Base-by-base conservation (phyloP, 148 eudicot species). In the Vaccinium macrocarpon region DNA sequence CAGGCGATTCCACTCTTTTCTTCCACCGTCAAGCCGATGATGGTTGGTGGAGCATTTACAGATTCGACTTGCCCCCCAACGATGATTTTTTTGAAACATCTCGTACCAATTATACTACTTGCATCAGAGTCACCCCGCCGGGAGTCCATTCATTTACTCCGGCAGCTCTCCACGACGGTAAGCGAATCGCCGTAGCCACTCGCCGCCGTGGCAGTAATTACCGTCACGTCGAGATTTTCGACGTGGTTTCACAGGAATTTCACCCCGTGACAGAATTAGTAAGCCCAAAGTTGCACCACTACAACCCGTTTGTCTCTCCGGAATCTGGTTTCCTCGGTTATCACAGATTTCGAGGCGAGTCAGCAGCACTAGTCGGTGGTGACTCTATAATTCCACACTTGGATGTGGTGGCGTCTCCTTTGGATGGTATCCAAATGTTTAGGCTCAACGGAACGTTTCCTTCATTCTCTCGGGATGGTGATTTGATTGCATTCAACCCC, bases 1-100 rank as follows among this genome's bases (percentile, higher is more conserved):
- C 86, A 5, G 90, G 91, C 4, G 98, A 95, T 21, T 77, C 86
- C 16, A 89, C 91, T 3, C 25, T 95, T 27, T 95, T 85, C 86
- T 95, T 95, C 84, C 98, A 95, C 86, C 91, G 94, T 6, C 90
- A 87, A 77, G 86, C 92, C 3, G 95, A 92, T 0, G 96, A 95
- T 80, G 98, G 98, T 0, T 94, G 98, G 97, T 95, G 98, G 98
- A 93, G 98, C 90, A 86, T 95, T 80, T 95, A 89, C 81, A 82
- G 87, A 11, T 80, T 91, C 8, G 92, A 93, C 51, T 87, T 91
- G 6, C 70, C 84, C 4, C 23, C 1, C 2, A 6, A 21, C 12
- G 12, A 23, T 23, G 27, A 79, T 8, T 78, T 76, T 82, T 77
- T 80, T 10, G 14, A 64, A 64, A 9, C 71, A 9, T 9, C 71